These are phyloP conservation scores for Aspergillus amoenus DNA, from an alignment of 2,329 filamentous ascomycete genomes.

Conservation along the genomic window DNA sequence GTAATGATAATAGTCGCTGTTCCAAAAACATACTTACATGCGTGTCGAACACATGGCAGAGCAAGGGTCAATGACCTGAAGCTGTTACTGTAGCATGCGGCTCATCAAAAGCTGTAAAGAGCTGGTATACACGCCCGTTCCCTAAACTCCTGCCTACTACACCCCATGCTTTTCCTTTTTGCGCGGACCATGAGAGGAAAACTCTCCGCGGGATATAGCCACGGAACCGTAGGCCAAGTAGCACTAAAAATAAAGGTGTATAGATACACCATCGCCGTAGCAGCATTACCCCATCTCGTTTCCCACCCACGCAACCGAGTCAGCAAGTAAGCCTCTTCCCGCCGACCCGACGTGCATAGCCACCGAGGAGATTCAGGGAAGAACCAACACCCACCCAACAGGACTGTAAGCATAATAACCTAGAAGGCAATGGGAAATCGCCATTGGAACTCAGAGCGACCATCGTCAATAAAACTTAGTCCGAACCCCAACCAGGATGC, in stretches of 20 bases:
- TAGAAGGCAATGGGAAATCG: slow-evolving; percentile 63
- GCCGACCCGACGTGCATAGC: slow-evolving; percentile 61
- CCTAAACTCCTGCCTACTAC: neutral
- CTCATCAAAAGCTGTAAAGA: no score
- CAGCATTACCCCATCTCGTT: no score
- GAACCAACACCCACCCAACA: slow-evolving; percentile 57
- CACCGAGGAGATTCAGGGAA: slow-evolving; percentile 61
- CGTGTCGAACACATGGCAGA: no score
- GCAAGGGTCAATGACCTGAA: no score
- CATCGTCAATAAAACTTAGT: no score
- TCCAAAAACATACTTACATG: neutral
- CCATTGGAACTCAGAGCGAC: no score
- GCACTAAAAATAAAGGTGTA: slow-evolving; percentile 1
- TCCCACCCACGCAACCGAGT: no score
- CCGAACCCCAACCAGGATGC: no score
- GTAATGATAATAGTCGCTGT: neutral
- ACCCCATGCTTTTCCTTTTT: neutral
- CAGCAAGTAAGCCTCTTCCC: slow-evolving; percentile 59
- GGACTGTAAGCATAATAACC: slow-evolving; percentile 58
- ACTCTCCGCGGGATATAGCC: slow-evolving; percentile 48
- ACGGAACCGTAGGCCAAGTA: neutral
- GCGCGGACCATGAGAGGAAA: slow-evolving; percentile 42
- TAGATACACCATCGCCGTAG: slow-evolving; percentile 1
- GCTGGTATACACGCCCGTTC: no score
- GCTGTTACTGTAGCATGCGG: no score